These are phyloP conservation scores for Hepatocystis sp. DNA, from an alignment of 169 alveolate species.

Conservation along the genomic window DNA sequence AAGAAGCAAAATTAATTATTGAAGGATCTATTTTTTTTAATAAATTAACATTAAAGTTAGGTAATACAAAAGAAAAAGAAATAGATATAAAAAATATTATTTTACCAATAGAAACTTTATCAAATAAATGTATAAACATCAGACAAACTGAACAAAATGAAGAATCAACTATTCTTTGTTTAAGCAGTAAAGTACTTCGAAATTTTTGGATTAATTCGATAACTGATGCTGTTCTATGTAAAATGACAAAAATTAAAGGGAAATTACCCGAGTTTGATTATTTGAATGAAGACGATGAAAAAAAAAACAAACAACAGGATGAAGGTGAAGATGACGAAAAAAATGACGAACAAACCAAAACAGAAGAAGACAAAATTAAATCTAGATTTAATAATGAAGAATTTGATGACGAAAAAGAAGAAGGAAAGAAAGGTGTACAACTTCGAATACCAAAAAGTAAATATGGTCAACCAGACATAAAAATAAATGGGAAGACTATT, in stretches of 20 bases:
- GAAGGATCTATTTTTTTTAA: slow-evolving; percentile 69
- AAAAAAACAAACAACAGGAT: not conserved
- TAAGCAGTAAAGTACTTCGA: slow-evolving; percentile 57
- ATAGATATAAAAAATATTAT: slow-evolving; percentile 78
- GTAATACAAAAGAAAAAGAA: slow-evolving; percentile 76
- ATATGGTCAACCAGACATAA: slow-evolving; percentile 82
- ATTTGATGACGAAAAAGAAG: slow-evolving; percentile 72
- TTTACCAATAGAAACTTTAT: slow-evolving; percentile 82
- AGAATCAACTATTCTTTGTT: slow-evolving; percentile 58
- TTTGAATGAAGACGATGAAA: slow-evolving; percentile 9
- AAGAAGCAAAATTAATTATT: slow-evolving; percentile 63
- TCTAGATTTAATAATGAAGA: slow-evolving; percentile 47
- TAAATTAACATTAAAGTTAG: slow-evolving; percentile 43
- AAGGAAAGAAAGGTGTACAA: slow-evolving; percentile 44
- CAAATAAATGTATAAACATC: slow-evolving; percentile 83
- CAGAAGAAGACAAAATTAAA: slow-evolving; percentile 18
- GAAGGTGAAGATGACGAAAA: slow-evolving; percentile 14
- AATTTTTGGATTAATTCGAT: slow-evolving; percentile 68
- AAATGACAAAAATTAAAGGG: slow-evolving; percentile 55
- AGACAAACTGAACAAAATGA: slow-evolving; percentile 35
- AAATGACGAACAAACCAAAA: not conserved
- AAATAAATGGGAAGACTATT: slow-evolving; percentile 83
- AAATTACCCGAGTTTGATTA: slow-evolving; percentile 58
- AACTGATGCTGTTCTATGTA: slow-evolving; percentile 68
- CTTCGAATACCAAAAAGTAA: slow-evolving; percentile 81